Conservation (phyloP, 225 moss, liverwort and hornwort genomes). For the Ulota crispa region DNA sequence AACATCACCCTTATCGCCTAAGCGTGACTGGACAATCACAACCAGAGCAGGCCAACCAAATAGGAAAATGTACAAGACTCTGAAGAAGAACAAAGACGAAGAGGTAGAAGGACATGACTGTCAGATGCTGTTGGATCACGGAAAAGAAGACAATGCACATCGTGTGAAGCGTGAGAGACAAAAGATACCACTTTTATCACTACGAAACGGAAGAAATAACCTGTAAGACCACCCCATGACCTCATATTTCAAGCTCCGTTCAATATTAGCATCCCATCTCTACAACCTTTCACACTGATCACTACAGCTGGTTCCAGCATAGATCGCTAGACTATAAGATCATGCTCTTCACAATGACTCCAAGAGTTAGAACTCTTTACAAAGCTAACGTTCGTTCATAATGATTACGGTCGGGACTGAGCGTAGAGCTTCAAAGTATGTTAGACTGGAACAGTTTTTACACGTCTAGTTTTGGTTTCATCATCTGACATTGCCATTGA, state of each 20-base stretch:
- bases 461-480: background rate
- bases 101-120: constrained; percentile 17
- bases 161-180: constrained; percentile 25
- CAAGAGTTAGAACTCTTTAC: background rate
- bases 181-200: constrained; percentile 20
- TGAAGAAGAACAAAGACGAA: constrained; percentile 20
- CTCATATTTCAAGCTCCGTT: background rate
- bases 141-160: constrained; percentile 24
- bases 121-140: constrained; percentile 30
- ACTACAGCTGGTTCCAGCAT: background rate
- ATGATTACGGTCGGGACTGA: background rate
- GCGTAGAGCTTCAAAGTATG: background rate
- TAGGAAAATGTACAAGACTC: constrained; percentile 13
- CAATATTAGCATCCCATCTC: background rate
- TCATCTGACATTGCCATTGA: background rate
- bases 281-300: background rate
- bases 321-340: background rate
- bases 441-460: background rate
- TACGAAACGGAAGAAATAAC: constrained; percentile 6
- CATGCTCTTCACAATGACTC: background rate
- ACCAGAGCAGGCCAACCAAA: constrained; percentile 4
- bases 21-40: constrained; percentile 6
- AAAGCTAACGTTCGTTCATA: background rate
- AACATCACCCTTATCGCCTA: constrained; percentile 32
- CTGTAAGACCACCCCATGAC: constrained; percentile 25